Base-by-base conservation (phyloP, 768 basidiomycete genomes). In the Paxillus ammoniavirescens region DNA sequence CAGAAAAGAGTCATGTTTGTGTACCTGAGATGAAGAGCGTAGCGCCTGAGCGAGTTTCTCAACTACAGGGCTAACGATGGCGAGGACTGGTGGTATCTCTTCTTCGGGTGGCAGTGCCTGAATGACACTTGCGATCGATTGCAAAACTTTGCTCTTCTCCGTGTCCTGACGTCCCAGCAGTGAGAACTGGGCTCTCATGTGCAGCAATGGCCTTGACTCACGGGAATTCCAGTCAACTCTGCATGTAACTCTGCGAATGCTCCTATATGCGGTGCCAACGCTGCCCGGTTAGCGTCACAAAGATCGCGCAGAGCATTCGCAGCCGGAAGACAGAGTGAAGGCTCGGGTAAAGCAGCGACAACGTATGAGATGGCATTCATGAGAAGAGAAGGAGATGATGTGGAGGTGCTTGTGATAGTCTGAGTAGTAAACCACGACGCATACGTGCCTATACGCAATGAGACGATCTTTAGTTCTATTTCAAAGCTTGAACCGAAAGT, bases 121-220 rank as follows among this genome's bases (percentile, higher is more conserved):
- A 31, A 97, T 89, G 3, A 98, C 92, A 57, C 93, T 96, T 2
- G 92, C 85, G 48, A 98, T 95, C 0, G 89, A 91, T 65, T 97
- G 90, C 42, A 97, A 74, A 1, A 97, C 91, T 70, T 95, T 97
- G 60, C 84, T 82, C 71, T 89, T 90, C 69, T 96, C 93, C 18
- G 86, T 83, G 60, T 91, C 89, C 86, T 90, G 60, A 3, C 3
- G 36, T 26, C 17, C 28, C 0, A n/a, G 23, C 23, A 18, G 31
- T 52, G 42, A 65, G 46, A 21, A 55, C 28, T 14, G 36, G 35
- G 36, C 30, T 17, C 9, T 30, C 1, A 10, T 14, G 21, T 2
- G 38, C 35, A 33, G 47, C n/a, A 9, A 8, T 31, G 5, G 47
- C 21, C 40, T 33, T 6, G 3, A 72, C 85, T 54, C 59, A 93